A percentile compares a stretch with the other conserved stretches of the same genome.
Evolutionary conservation across 1,284 basidiomycete genomes (phyloP).

Genomic region (Anthracocystis walkeri): DNA sequence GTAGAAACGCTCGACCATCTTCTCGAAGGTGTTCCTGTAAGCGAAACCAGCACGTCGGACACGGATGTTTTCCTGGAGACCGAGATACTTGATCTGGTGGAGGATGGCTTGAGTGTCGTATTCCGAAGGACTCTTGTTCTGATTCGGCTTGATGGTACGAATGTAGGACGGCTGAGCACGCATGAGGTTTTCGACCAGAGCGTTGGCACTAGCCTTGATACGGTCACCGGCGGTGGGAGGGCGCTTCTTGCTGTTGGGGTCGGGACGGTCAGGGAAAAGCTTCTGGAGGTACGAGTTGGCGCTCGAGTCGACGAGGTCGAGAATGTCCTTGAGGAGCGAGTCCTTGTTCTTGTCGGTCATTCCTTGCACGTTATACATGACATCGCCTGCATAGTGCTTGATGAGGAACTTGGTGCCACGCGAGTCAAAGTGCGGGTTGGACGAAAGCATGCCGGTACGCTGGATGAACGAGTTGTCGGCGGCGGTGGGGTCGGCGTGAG

Average conservation of each 20-base stretch:
- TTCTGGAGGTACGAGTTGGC: constrained; percentile 77
- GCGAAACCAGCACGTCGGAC: constrained; percentile 97
- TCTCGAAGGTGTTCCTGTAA: constrained; percentile 96
- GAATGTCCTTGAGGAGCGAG: constrained; percentile 90
- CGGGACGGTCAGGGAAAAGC: constrained; percentile 93
- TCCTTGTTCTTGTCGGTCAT: constrained; percentile 99
- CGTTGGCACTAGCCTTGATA: constrained; percentile 90
- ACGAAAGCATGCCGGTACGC: constrained; percentile 76
- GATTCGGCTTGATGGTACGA: constrained; percentile 98
- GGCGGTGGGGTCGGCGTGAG: constrained; percentile 94
- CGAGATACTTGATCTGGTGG: constrained; percentile 99
- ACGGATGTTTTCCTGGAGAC: constrained; percentile 97
- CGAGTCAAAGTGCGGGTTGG: constrained; percentile 80
- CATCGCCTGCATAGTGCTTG: constrained; percentile 88
- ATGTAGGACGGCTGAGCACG: constrained; percentile 97
- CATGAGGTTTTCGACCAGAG: constrained; percentile 95
- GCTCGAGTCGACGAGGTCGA: constrained; percentile 82
- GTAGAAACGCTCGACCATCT: constrained; percentile 93
- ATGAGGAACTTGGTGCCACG: constrained; percentile 73
- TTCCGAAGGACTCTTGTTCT: constrained; percentile 91
- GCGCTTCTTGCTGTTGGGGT: constrained; percentile 96
- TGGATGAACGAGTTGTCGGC: constrained; percentile 98
- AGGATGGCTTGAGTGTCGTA: constrained; percentile 94
- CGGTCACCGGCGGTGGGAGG: constrained; percentile 98
- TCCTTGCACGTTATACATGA: constrained; percentile 95